Percentiles rank a stretch among this genome's conserved stretches.
These are phyloP conservation scores for Saccharomycopsis javanensis DNA, from an alignment of 805 yeast species.

Conservation along the genomic window DNA sequence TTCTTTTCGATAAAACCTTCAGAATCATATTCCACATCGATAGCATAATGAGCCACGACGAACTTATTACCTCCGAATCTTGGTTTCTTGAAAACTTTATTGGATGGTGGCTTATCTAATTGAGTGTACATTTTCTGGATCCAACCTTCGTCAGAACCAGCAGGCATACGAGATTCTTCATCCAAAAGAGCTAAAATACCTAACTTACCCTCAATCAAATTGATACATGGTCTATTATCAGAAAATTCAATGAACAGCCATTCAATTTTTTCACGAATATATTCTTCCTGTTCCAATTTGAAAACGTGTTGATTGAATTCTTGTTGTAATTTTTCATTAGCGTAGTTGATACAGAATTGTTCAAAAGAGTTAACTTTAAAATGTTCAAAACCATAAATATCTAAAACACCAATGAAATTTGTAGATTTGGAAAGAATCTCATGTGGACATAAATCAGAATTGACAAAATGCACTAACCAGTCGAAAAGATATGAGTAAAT, in stretches of 20 bases:
- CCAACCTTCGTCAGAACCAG: constrained; percentile 91
- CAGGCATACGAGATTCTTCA: constrained; percentile 90
- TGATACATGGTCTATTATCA: constrained; percentile 95
- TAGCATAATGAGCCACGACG: constrained; percentile 86
- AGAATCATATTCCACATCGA: constrained; percentile 83
- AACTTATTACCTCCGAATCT: constrained; percentile 89
- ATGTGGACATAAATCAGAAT: constrained; percentile 70
- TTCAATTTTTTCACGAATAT: constrained; percentile 81
- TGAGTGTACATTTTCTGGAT: constrained; percentile 80
- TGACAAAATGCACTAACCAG: constrained; percentile 85
- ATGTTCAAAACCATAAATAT: constrained; percentile 96
- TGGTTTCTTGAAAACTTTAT: constrained; percentile 79
- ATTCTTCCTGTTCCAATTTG: constrained; percentile 95
- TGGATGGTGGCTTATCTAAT: constrained; percentile 67
- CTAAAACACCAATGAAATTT: constrained; percentile 89
- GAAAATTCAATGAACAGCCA: constrained; percentile 95
- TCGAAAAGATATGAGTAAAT: constrained; percentile 88
- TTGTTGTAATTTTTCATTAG: constrained; percentile 94
- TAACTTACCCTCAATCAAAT: constrained; percentile 76
- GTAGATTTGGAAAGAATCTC: constrained; percentile 48
- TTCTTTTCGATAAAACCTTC: constrained; percentile 96
- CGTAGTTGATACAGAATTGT: constrained; percentile 94
- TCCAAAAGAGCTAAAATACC: constrained; percentile 85
- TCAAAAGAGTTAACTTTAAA: constrained; percentile 90
- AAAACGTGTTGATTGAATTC: constrained; percentile 96